Evolutionary conservation across 2,329 filamentous ascomycete genomes (phyloP).

Genomic region (Cladobotryum protrusum): DNA sequence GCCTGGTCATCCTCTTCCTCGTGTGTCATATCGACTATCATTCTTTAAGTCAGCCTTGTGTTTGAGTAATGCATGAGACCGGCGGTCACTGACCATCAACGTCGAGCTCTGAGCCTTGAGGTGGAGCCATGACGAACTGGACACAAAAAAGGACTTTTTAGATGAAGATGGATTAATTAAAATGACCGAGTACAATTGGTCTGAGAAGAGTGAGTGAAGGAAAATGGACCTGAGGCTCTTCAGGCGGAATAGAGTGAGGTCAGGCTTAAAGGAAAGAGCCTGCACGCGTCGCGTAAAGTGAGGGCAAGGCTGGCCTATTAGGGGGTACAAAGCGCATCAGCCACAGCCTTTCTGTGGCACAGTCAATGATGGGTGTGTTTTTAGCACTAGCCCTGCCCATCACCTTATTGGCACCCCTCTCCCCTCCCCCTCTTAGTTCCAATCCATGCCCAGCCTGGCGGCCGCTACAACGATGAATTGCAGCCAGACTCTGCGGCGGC

Average conservation of each 20-base stretch:
- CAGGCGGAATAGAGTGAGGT: too few relatives aligned
- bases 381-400: too few relatives aligned
- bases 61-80: not conserved
- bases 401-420: not conserved
- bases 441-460: not conserved
- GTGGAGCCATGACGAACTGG: slow-evolving; percentile 28
- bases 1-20: slow-evolving; percentile 68
- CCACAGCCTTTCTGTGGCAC: not conserved
- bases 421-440: not conserved
- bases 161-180: not conserved
- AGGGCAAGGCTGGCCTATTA: slow-evolving; percentile 5
- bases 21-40: slow-evolving; percentile 37
- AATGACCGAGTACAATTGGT: not conserved
- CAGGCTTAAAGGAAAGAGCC: not conserved
- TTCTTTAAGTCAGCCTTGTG: not conserved
- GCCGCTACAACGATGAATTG: too few relatives aligned
- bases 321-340: not conserved
- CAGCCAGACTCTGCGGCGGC: not conserved
- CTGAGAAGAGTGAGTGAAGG: too few relatives aligned
- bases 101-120: slow-evolving; percentile 30
- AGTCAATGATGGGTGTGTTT: too few relatives aligned
- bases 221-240: not conserved
- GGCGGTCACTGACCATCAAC: slow-evolving; percentile 26
- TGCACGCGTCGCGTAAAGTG: slow-evolving; percentile 35
- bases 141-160: not conserved